phyloP scores from a whole-genome alignment of 495 filamentous ascomycete species.

The Daldinia grandis region DNA sequence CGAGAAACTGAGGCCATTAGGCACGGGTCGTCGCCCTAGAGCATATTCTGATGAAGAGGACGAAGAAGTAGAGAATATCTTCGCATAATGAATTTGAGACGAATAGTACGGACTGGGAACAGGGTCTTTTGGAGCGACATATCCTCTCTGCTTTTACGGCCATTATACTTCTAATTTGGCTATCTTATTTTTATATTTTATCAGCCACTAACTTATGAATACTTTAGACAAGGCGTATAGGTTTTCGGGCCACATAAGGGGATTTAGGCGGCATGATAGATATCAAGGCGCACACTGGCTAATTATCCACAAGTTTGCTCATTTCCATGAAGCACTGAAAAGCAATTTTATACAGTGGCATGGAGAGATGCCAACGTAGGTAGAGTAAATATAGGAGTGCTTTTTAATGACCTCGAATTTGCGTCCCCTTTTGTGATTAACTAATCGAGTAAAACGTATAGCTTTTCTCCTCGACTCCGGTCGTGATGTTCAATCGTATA shows the following conservation, averaged over 20 bases:
- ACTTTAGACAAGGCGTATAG: neutral
- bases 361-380: conserved; percentile 22
- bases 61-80: neutral
- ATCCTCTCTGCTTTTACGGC: neutral
- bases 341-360: conserved; percentile 41
- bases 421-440: neutral
- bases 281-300: conserved; percentile 24
- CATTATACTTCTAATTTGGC: neutral
- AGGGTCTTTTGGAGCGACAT: neutral
- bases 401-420: conserved; percentile 4
- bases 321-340: conserved; percentile 18
- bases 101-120: neutral
- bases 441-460: conserved; percentile 1
- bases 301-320: conserved; percentile 10
- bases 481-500: conserved; percentile 14
- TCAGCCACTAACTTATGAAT: conserved; percentile 6
- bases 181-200: neutral
- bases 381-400: conserved; percentile 18
- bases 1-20: conserved; percentile 51
- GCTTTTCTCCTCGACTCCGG: conserved; percentile 4
- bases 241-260: conserved; percentile 4
- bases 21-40: neutral
- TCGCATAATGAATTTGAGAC: neutral
- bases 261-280: neutral
- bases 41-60: conserved; percentile 18